A percentile compares a stretch with the other conserved stretches of the same genome.
Conservation (phyloP, 257 asterid genomes). For the Scutellaria barbata region DNA sequence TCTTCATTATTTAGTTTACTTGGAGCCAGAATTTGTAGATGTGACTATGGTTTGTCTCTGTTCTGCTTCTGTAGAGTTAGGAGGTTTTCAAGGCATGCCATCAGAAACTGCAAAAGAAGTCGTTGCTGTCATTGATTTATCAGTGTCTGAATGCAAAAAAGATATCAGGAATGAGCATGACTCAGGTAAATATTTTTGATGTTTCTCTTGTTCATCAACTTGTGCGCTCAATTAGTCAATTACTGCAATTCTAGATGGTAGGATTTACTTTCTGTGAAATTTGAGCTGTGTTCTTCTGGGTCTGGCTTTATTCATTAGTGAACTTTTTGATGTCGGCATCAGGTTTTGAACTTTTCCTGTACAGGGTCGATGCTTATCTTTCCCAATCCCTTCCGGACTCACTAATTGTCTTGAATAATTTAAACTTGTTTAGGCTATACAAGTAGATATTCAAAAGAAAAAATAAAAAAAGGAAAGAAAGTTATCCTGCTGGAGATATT, state of each 20-base stretch:
- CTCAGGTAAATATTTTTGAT: slow-evolving; percentile 53
- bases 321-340: not conserved
- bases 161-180: slow-evolving; percentile 48
- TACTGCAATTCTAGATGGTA: not conserved
- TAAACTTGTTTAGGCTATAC: slow-evolving; percentile 12
- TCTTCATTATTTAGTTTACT: slow-evolving; percentile 23
- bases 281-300: slow-evolving; percentile 1
- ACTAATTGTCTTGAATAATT: slow-evolving; percentile 13
- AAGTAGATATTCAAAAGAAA: slow-evolving; percentile 2
- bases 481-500: slow-evolving; percentile 12
- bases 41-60: slow-evolving; percentile 33
- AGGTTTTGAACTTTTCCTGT: not conserved
- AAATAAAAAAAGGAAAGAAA: not conserved
- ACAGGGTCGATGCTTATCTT: not conserved
- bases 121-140: slow-evolving; percentile 52
- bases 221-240: slow-evolving; percentile 1
- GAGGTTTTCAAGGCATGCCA: slow-evolving; percentile 50
- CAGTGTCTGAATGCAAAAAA: slow-evolving; percentile 53
- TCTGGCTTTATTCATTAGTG: not conserved
- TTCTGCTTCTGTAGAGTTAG: slow-evolving; percentile 32
- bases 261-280: slow-evolving; percentile 12
- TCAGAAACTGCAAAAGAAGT: slow-evolving; percentile 59
- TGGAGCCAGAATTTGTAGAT: slow-evolving; percentile 26
- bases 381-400: slow-evolving; percentile 9
- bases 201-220: slow-evolving; percentile 28